Evolutionary conservation across 371 early-diverging fungal species (phyloP), one percentile per base, ranked within the genome.

Genomic region (Enterocytospora artemiae): DNA sequence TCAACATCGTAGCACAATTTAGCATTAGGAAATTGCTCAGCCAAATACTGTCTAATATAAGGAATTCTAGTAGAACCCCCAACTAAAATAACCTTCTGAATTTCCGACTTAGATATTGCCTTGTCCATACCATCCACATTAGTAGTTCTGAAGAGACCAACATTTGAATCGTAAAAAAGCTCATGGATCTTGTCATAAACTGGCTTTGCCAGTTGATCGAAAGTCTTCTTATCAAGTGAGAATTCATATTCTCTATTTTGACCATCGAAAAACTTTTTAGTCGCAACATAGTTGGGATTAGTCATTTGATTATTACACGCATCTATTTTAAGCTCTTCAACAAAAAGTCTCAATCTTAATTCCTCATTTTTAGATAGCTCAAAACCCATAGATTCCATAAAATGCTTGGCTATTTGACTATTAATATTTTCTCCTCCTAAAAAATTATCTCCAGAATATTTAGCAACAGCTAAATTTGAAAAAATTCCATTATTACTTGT

Each of bases 371-470:
- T 18, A 1, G 25, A 1, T 30, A 63, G 33, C 25, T 89, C 87
- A 81, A 86, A 85, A 83, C 89, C 87, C 84, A 91, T 89, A 81
- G 87, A 86, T 68, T 84, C 82, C 59, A 81, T 76, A 71, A 91
- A 91, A 83, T 88, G 84, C 81, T 83, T 83, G 71, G 88, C 88
- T 57, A 95, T 82, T 68, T 86, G 83, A 84, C 89, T 87, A 82
- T 91, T 92, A 78, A 92, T 88, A 82, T 93, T 91, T 82, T 91
- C 91, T 79, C 96, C 96, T 78, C 96, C 93, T 79, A 91, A 84
- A 82, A 91, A 93, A 66, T 90, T 92, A 80, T 91, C 89, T 82
- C 93, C 96, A 76, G 88, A 86, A 25, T 37, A 55, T 41, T 39
- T 55, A 4, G 16, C 28, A n/a, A 39, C 56, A 14, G 20, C 30